Evolutionary conservation across 2,329 filamentous ascomycete species (phyloP), one percentile per base, ranked within the genome.

Genomic region (Botrytis sinoallii): DNA sequence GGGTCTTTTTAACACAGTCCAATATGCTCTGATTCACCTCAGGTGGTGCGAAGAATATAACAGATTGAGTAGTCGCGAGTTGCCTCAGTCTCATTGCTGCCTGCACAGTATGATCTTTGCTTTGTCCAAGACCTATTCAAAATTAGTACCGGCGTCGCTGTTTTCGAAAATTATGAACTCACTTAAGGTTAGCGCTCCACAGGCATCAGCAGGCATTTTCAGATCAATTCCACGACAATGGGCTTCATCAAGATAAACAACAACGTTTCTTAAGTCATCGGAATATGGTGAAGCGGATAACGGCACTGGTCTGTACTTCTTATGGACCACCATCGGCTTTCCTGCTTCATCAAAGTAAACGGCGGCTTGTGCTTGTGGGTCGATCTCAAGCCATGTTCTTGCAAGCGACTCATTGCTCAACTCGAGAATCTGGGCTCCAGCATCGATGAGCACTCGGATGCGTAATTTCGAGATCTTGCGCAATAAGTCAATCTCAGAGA

Each of bases 31-130:
- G 78, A 44, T 78, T 69, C 2, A 80, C 79, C 67, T 79, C 79
- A 12, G 78, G 78, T 1, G 78, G 80, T 1, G 79, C 78, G 40
- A 81, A 80, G 61, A 81, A 79, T 0, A 70, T 69, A 16, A 80
- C 66, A 0, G 79, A 75, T 73, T 80, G 79, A 6, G 78, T 75
- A n/a, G 83, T 84, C 0, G 82, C 85, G 0, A 93, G 82, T 64
- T 91, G 87, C 1, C 91, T 84, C 0, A 92, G 80, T 74, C 90
- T 83, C 90, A 92, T 92, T 0, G 90, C 89, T 71, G 90, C 90
- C 88, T 88, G 84, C 0, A 94, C 91, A 42, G 91, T 76, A 90
- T 76, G 75, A 60, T 80, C 79, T 52, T 80, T 79, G 2, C 76
- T 78, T n/a, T 77, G 75, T 3, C 74, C 74, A 0, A 77, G 72